A percentile compares a stretch with the other conserved stretches of the same genome.
These are phyloP conservation scores for Fusarium veterinarium DNA, from an alignment of 2,329 filamentous ascomycete genomes.

Conservation along the genomic window DNA sequence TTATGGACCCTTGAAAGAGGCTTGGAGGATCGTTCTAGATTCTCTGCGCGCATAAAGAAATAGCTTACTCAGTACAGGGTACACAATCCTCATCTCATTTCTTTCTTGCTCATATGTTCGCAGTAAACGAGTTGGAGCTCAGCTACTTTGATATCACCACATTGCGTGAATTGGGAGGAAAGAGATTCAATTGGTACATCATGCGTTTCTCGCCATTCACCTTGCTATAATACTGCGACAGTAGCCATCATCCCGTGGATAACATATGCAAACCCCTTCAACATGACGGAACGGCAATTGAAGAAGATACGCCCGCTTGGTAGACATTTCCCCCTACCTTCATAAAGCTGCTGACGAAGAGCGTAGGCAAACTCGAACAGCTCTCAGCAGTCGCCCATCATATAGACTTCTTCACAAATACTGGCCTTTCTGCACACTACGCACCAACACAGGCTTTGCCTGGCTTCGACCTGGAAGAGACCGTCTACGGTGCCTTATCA, in stretches of 20 bases:
- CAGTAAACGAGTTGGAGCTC: neutral
- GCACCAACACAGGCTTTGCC: neutral
- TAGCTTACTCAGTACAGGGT: neutral
- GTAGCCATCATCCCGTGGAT: neutral
- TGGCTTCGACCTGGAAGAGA: neutral
- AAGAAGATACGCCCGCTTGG: constrained; percentile 4
- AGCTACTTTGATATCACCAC: neutral
- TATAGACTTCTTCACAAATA: constrained; percentile 9
- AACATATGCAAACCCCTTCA: neutral
- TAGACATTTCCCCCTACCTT: neutral
- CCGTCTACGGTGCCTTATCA: neutral
- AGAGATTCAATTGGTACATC: neutral
- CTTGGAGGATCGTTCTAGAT: neutral
- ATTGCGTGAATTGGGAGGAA: neutral
- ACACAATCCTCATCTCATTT: neutral
- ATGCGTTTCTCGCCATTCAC: neutral
- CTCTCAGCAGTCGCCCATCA: constrained; percentile 1
- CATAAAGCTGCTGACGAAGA: neutral
- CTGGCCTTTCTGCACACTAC: constrained; percentile 4
- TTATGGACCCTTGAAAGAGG: neutral
- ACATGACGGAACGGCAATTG: neutral
- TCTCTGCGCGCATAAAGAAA: neutral
- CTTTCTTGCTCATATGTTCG: neutral
- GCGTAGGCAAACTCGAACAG: neutral
- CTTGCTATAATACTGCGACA: fast-evolving